phyloP scores from a whole-genome alignment of 208 protist genomes.

The Endotrypanum monterogeii region DNA sequence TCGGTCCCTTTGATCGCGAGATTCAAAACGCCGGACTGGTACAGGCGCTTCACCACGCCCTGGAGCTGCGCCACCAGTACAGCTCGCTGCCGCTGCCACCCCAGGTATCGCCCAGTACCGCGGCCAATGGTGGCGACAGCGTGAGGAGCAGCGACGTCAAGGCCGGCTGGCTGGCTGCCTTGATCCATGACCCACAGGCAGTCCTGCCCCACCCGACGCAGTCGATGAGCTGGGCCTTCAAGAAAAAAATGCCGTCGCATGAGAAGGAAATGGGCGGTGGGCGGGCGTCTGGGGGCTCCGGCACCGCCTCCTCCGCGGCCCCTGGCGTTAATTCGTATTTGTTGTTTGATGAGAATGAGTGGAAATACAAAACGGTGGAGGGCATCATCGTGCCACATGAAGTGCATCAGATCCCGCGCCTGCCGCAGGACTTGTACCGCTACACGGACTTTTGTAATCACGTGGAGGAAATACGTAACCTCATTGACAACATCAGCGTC shows the following conservation, averaged over 20 bases:
- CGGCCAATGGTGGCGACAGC: background rate
- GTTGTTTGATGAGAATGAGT: constrained; percentile 86
- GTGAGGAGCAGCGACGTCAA: constrained; percentile 15
- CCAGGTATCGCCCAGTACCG: constrained; percentile 4
- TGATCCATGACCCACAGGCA: constrained; percentile 39
- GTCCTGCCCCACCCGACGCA: constrained; percentile 35
- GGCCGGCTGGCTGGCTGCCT: constrained; percentile 31
- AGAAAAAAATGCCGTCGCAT: constrained; percentile 14
- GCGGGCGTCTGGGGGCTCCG: background rate
- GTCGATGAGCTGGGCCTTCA: constrained; percentile 47
- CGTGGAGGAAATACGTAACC: constrained; percentile 68
- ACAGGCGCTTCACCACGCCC: constrained; percentile 70
- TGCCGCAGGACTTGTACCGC: constrained; percentile 87
- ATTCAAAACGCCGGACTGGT: constrained; percentile 58
- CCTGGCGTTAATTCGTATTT: constrained; percentile 9
- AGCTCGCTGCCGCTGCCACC: constrained; percentile 27
- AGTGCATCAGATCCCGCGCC: constrained; percentile 88
- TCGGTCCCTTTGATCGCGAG: constrained; percentile 73
- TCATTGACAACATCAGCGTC: constrained; percentile 66
- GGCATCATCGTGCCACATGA: constrained; percentile 88
- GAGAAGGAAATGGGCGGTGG: background rate
- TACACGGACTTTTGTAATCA: constrained; percentile 84
- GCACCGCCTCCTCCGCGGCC: background rate
- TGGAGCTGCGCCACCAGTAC: constrained; percentile 80
- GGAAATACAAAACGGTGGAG: constrained; percentile 92